Base-by-base conservation (phyloP, 2,329 filamentous ascomycete genomes). In the Phyllosticta capitalensis region DNA sequence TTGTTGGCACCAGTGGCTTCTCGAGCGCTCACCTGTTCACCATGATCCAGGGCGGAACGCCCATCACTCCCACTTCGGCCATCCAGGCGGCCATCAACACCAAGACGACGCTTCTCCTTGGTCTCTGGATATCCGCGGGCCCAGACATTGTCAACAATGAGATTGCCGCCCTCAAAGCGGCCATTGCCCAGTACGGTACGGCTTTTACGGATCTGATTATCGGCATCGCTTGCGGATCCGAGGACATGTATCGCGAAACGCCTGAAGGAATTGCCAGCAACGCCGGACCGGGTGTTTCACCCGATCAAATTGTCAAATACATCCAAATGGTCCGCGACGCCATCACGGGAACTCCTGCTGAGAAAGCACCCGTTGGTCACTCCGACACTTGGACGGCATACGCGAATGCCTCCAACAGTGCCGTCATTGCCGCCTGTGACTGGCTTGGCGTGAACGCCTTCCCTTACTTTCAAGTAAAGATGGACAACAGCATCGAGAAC, bases 361-460 rank as follows among this genome's bases (percentile, higher is more conserved):
- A 79, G 45, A 74, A 75, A 22, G 80, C 78, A 52, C 78, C 83
- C 19, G 78, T 95, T 62, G 90, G 90, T 56, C 91, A 95, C 74
- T 90, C 95, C 70, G 91, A 95, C 71, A 95, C 91, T 56, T 95
- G 90, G 90, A 90, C 86, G 17, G 71, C 70, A 1, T 75, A 70
- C 79, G 83, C 84, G 70, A 90, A 95, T 73, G 73, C 75, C 56
- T 83, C 85, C 68, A 95, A 92, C 81, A 74, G 75, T 54, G 83
- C 80, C 50, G 84, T 95, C 61, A 84, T 90, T 61, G 78, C 85
- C 9, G 83, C 82, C 49, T 76, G 80, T 63, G 90, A 95, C 78
- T 95, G 85, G 81, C 73, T 95, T 62, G 91, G 91, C 65, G 83
- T 92, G 71, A 90, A 95, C 70, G 87, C 86, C 19, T 95, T 94